Conservation (phyloP, 371 early-diverging fungal species). For the Rhizopus sp. region DNA sequence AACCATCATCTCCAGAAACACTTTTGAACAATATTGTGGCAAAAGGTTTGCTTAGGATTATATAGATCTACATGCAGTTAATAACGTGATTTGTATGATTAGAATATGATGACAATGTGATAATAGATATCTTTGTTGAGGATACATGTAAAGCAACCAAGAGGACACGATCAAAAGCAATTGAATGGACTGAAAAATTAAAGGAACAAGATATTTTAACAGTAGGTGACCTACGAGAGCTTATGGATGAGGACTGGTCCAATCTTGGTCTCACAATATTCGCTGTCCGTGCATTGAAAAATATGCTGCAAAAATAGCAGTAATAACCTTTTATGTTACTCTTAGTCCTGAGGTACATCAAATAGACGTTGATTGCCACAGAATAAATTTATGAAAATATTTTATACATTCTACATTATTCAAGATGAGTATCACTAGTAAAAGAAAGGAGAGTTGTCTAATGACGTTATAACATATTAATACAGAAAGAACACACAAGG, state of each 20-base stretch:
- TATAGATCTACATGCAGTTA: neutral
- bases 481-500: too few species aligned
- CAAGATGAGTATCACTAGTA: too few species aligned
- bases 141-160: conserved; percentile 70
- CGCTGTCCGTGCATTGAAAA: conserved; percentile 83
- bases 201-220: conserved; percentile 80
- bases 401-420: too few species aligned
- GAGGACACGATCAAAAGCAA: conserved; percentile 71
- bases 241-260: conserved; percentile 80
- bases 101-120: conserved; percentile 63
- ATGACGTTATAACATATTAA: too few species aligned
- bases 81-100: neutral
- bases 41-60: conserved; percentile 21
- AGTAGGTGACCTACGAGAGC: conserved; percentile 75
- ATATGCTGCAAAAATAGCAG: conserved; percentile 45
- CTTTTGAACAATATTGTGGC: conserved; percentile 38
- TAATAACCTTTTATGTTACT: too few species aligned
- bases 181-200: conserved; percentile 73
- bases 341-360: too few species aligned
- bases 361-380: too few species aligned
- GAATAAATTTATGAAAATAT: too few species aligned
- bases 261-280: conserved; percentile 83
- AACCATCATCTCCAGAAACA: neutral
- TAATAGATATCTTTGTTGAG: conserved; percentile 69
- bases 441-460: too few species aligned